phyloP scores from a whole-genome alignment of 2,329 filamentous ascomycete species.

The Fusarium sp. region DNA sequence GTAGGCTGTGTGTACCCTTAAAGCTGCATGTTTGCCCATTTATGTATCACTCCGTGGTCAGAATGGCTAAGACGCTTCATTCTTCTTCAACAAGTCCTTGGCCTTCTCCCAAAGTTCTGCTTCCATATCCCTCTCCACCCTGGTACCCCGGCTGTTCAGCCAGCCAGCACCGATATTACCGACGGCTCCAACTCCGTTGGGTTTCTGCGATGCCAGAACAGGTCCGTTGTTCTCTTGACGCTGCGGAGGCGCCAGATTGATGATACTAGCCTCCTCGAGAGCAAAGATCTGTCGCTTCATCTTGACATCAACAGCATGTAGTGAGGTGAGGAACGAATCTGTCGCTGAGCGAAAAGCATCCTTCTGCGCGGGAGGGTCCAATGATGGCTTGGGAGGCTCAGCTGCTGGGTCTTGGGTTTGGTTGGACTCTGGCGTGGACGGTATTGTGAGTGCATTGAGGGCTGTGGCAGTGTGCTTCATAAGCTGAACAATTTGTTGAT shows the following conservation, averaged over 20 bases:
- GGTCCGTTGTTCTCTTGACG: conserved; percentile 51
- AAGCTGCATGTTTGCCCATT: not conserved
- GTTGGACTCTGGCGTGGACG: conserved; percentile 21
- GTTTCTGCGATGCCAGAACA: conserved; percentile 60
- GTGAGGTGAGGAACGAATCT: conserved; percentile 74
- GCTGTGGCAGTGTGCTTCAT: conserved; percentile 59
- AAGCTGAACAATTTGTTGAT: conserved; percentile 64
- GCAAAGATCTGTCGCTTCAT: conserved; percentile 76
- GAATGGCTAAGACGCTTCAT: conserved; percentile 14
- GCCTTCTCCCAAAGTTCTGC: conserved; percentile 75
- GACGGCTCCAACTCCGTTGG: conserved; percentile 66
- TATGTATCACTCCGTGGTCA: no score
- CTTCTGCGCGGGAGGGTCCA: conserved; percentile 63
- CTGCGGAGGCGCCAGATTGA: conserved; percentile 59
- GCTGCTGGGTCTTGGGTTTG: conserved; percentile 19
- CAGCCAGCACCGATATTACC: conserved; percentile 83
- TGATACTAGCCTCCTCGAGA: conserved; percentile 82
- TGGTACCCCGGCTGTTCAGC: conserved; percentile 86
- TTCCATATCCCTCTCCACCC: conserved; percentile 85
- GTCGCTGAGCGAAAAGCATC: conserved; percentile 68
- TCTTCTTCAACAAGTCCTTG: conserved; percentile 52
- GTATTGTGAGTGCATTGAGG: conserved; percentile 58
- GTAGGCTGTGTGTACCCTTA: not conserved
- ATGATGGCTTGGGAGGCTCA: conserved; percentile 41
- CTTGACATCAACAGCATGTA: conserved; percentile 79